Conservation (phyloP, 1,284 basidiomycete genomes). For the Cystobasidiaceae sp. region DNA sequence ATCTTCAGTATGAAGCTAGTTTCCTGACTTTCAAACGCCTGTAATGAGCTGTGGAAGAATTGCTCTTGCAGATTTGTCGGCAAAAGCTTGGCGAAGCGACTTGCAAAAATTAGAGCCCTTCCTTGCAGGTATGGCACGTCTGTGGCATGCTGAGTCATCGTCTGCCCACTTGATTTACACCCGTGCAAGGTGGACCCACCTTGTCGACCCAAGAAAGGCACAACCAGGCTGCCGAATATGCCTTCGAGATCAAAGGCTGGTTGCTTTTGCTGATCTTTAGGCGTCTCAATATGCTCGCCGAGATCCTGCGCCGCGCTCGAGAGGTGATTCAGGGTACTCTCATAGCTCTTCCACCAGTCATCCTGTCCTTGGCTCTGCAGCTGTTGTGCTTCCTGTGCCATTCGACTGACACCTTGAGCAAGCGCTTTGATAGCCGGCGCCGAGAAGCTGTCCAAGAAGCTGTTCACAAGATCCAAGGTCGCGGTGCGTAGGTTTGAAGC, state of each 20-base stretch:
- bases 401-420: constrained; percentile 57
- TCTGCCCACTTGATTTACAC: not conserved
- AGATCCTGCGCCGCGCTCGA: constrained; percentile 76
- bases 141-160: constrained; percentile 43
- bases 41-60: constrained; percentile 78
- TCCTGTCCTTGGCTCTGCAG: constrained; percentile 47
- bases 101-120: constrained; percentile 87
- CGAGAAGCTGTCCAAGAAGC: constrained; percentile 66
- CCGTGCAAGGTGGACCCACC: constrained; percentile 50
- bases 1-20: constrained; percentile 81
- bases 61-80: constrained; percentile 66
- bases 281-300: constrained; percentile 68
- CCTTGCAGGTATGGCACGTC: constrained; percentile 88
- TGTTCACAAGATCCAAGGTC: constrained; percentile 74
- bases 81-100: constrained; percentile 73
- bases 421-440: constrained; percentile 57
- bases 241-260: constrained; percentile 70
- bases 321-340: constrained; percentile 63
- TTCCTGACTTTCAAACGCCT: constrained; percentile 68
- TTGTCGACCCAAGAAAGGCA: constrained; percentile 62
- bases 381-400: constrained; percentile 56
- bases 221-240: constrained; percentile 71
- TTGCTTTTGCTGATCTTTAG: constrained; percentile 56
- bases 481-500: constrained; percentile 75
- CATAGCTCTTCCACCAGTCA: constrained; percentile 43